Evolutionary conservation across 2,329 filamentous ascomycete genomes (phyloP).

Genomic region (Penicillium polonicum): DNA sequence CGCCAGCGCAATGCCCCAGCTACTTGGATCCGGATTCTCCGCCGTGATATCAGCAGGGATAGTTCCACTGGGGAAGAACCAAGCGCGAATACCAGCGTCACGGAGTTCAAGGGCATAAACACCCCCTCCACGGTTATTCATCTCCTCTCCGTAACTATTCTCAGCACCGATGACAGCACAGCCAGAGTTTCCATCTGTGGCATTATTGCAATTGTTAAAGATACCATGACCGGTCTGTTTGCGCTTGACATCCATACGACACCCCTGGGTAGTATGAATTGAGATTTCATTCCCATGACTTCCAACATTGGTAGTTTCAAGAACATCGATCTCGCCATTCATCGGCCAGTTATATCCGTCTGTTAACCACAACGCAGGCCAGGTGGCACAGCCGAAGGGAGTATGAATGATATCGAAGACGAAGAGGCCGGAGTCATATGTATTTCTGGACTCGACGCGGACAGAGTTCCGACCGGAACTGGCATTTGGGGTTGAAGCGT

Average conservation of each 20-base stretch:
- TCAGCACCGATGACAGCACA: conserved; percentile 53
- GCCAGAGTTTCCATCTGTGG: conserved; percentile 55
- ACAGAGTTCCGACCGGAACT: conserved; percentile 63
- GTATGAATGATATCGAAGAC: conserved; percentile 65
- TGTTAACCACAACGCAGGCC: conserved; percentile 66
- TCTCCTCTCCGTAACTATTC: conserved; percentile 51
- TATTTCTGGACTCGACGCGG: conserved; percentile 59
- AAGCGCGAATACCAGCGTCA: conserved; percentile 60
- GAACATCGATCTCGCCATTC: conserved; percentile 64
- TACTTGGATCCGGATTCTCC: conserved; percentile 57
- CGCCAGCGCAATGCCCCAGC: conserved; percentile 62
- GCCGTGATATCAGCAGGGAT: conserved; percentile 55
- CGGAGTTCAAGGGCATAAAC: conserved; percentile 63
- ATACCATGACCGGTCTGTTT: conserved; percentile 51
- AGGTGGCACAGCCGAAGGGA: conserved; percentile 63
- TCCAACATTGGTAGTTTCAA: conserved; percentile 59
- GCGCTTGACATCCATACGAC: conserved; percentile 54
- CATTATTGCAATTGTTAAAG: conserved; percentile 53
- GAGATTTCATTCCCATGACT: conserved; percentile 58
- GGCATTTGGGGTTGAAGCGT: conserved; percentile 59
- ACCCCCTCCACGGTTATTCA: conserved; percentile 58
- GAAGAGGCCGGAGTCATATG: conserved; percentile 64
- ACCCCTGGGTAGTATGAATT: conserved; percentile 58
- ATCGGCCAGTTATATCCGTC: conserved; percentile 62
- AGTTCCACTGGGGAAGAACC: conserved; percentile 55